Percentiles rank a stretch among this genome's conserved stretches.
Evolutionary conservation across 2,329 filamentous ascomycete genomes (phyloP).

Genomic region (Fusarium sp.): DNA sequence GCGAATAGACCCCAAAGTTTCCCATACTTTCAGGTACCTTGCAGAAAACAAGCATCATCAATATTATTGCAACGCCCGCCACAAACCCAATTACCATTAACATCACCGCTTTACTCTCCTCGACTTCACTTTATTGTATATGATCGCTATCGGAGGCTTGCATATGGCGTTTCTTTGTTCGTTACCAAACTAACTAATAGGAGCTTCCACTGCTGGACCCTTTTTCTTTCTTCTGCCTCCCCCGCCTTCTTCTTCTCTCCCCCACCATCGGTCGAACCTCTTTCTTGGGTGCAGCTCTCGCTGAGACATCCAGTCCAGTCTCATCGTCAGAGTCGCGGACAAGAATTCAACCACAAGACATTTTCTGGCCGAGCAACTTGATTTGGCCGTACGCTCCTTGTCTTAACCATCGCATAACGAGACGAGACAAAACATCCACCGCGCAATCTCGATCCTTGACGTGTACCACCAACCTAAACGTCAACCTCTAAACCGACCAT

Average conservation of each 20-base stretch:
- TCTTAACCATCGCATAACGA: slow-evolving; percentile 11
- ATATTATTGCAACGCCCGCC: slow-evolving; percentile 31
- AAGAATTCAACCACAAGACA: not conserved
- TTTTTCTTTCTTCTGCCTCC: slow-evolving; percentile 29
- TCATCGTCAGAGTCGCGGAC: not conserved
- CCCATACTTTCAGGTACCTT: not conserved
- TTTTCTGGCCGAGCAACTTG: slow-evolving; percentile 26
- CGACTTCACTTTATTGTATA: not conserved
- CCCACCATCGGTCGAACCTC: slow-evolving; percentile 31
- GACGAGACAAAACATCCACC: slow-evolving; percentile 21
- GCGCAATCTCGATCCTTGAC: slow-evolving; percentile 27
- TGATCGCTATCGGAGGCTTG: not conserved
- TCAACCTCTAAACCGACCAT: slow-evolving; percentile 14
- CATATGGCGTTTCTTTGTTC: slow-evolving; percentile 20
- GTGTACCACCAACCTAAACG: slow-evolving; percentile 12
- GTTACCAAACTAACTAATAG: not conserved
- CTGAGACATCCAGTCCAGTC: not conserved
- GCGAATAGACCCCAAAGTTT: not conserved
- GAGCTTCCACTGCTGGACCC: slow-evolving; percentile 16
- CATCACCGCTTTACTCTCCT: not conserved
- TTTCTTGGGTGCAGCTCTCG: slow-evolving; percentile 1
- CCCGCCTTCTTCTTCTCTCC: slow-evolving; percentile 23
- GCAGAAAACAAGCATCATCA: slow-evolving; percentile 5
- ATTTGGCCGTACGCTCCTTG: not conserved
- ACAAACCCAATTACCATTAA: slow-evolving; percentile 27